Conservation (phyloP, 257 asterid genomes). For the Primulina eburnea region DNA sequence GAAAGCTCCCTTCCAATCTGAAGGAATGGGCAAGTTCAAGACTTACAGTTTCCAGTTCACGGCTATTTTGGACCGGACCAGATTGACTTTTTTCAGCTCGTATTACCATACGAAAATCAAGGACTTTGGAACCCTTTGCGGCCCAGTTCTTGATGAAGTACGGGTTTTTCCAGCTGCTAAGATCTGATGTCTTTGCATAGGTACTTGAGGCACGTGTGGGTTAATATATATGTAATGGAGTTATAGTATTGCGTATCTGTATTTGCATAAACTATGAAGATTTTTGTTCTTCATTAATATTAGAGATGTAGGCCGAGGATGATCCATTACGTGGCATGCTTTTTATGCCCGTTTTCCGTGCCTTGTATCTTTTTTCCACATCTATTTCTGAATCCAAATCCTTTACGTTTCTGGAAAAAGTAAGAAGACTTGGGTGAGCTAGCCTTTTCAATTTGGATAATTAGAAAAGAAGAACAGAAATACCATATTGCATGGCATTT, state of each 20-base stretch:
- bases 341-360: not conserved
- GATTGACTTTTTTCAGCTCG: conserved; percentile 80
- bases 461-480: not conserved
- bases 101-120: conserved; percentile 62
- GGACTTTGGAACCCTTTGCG: conserved; percentile 71
- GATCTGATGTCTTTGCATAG: conserved; percentile 15
- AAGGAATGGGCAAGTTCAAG: conserved; percentile 50
- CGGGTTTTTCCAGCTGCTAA: conserved; percentile 42
- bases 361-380: not conserved
- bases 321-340: not conserved
- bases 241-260: conserved; percentile 5
- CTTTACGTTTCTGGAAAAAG: not conserved
- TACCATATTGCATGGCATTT: not conserved
- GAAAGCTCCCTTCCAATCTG: conserved; percentile 62
- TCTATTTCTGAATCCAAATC: not conserved
- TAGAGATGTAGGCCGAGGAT: conserved; percentile 1
- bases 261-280: not conserved
- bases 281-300: not conserved
- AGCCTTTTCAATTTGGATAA: not conserved
- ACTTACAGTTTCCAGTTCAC: conserved; percentile 54
- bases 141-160: conserved; percentile 80
- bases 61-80: conserved; percentile 52
- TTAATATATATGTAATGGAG: conserved; percentile 24
- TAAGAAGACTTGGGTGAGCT: not conserved
- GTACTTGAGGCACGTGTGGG: not conserved